Evolutionary conservation across 768 basidiomycete species (phyloP).

Genomic region (Clathrus columnatus): DNA sequence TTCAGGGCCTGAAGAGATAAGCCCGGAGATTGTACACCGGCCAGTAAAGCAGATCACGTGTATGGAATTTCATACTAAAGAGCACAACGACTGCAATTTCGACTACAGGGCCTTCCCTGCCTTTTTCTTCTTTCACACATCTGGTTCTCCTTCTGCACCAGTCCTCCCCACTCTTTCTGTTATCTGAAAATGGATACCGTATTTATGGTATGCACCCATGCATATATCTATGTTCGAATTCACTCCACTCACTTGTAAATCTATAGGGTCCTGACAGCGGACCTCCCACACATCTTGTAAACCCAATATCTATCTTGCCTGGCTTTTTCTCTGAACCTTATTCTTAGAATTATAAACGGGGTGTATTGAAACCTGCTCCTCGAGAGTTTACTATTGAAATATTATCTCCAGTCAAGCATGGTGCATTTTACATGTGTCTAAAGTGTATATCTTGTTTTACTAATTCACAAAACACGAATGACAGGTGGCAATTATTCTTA

Average conservation of each 20-base stretch:
- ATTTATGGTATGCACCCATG: background rate
- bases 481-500: slow-evolving; percentile 47
- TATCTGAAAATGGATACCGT: background rate
- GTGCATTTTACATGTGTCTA: slow-evolving; percentile 27
- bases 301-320: background rate
- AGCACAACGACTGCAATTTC: background rate
- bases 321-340: background rate
- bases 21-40: background rate
- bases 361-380: slow-evolving; percentile 52
- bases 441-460: slow-evolving; percentile 10
- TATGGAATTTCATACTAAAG: background rate
- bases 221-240: background rate
- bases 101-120: background rate
- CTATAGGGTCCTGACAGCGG: background rate
- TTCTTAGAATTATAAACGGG: slow-evolving; percentile 49
- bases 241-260: background rate
- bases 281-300: slow-evolving; percentile 2
- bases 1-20: background rate
- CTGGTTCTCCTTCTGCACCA: background rate
- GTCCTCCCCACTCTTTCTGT: background rate
- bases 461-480: background rate
- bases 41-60: background rate
- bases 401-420: slow-evolving; percentile 49
- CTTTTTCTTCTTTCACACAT: background rate
- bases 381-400: slow-evolving; percentile 50